These are phyloP conservation scores for Fomitopsis betulina DNA, from an alignment of 1,284 basidiomycete species.

Conservation along the genomic window DNA sequence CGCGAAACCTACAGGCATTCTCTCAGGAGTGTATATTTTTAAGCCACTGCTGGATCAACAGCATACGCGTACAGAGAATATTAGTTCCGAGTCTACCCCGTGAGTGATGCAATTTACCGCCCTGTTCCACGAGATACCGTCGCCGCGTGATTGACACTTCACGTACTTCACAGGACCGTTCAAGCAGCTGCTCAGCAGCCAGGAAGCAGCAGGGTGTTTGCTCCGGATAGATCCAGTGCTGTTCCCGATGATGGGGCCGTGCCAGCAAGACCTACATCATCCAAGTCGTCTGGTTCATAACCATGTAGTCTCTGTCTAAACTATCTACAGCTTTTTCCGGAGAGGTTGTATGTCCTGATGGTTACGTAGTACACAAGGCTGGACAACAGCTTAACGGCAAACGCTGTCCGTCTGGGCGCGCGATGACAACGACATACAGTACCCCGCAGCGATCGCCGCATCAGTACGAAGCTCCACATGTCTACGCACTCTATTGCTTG, in stretches of 20 bases:
- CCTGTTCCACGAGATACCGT: background rate
- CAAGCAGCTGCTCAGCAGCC: no score
- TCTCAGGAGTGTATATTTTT: slow-evolving; percentile 61
- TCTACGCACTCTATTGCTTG: slow-evolving; percentile 2
- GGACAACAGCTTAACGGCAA: background rate
- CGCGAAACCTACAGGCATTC: slow-evolving; percentile 37
- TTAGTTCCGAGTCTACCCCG: background rate
- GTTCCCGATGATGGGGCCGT: no score
- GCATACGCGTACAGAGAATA: background rate
- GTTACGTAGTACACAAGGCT: background rate
- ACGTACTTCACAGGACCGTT: no score
- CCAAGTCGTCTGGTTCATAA: no score
- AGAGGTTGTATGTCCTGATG: no score
- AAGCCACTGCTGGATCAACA: slow-evolving; percentile 29
- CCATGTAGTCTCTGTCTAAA: no score
- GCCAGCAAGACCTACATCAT: no score
- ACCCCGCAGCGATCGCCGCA: background rate
- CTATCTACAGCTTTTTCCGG: no score
- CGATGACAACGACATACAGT: background rate
- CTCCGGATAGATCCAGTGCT: no score
- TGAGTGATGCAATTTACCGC: background rate
- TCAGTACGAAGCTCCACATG: background rate
- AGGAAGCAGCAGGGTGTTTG: no score
- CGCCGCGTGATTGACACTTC: no score
- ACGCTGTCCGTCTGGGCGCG: background rate